phyloP scores from a whole-genome alignment of 2,329 filamentous ascomycete species.

The Leptographium galeiforme region DNA sequence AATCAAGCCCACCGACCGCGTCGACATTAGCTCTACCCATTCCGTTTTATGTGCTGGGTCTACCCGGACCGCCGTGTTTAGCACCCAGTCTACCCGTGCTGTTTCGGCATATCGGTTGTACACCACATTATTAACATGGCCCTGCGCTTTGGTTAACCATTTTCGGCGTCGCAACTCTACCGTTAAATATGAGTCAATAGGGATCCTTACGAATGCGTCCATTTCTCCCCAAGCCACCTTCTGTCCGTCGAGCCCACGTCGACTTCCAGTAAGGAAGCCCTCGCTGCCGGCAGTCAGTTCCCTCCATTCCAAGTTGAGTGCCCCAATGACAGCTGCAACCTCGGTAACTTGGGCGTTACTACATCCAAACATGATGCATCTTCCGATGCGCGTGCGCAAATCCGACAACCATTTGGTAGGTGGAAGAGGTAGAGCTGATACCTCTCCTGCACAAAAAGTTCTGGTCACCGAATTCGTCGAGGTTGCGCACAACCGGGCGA shows the following conservation, averaged over 20 bases:
- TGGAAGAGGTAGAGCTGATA: constrained; percentile 5
- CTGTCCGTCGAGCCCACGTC: constrained; percentile 50
- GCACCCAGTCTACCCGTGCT: constrained; percentile 64
- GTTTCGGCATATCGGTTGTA: constrained; percentile 79
- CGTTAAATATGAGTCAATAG: not conserved
- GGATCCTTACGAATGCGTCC: constrained; percentile 37
- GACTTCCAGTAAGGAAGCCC: constrained; percentile 55
- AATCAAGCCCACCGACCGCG: constrained; percentile 57
- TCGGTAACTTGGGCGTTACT: constrained; percentile 39
- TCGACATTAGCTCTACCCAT: constrained; percentile 59
- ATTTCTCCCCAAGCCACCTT: constrained; percentile 76
- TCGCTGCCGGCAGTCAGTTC: constrained; percentile 60
- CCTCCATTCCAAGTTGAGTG: constrained; percentile 55
- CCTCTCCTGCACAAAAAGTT: not conserved
- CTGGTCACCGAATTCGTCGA: not conserved
- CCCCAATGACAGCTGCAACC: constrained; percentile 44
- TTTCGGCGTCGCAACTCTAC: too few species aligned
- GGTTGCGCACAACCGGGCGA: not conserved
- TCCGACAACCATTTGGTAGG: constrained; percentile 52
- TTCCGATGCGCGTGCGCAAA: constrained; percentile 53
- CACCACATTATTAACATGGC: constrained; percentile 77
- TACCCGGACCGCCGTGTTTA: constrained; percentile 50
- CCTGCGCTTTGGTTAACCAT: constrained; percentile 20
- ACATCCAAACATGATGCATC: constrained; percentile 64
- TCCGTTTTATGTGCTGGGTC: constrained; percentile 46